Evolutionary conservation across 176 grass and related monocot genomes (phyloP).

Genomic region (bread wheat (Triticum aestivum)): IWGSC_CS_RefSeq_v2.1 NC_057801.1:53405376-53405875

Average conservation of each 20-base stretch:
- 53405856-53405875: not conserved
- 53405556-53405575: conserved; percentile 77
- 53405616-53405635: not conserved
- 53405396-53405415: not conserved
- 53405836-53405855: conserved; percentile 62
- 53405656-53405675: not conserved
- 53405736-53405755: not conserved
- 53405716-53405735: not conserved
- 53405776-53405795: conserved; percentile 62
- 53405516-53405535: conserved; percentile 83
- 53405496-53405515: conserved; percentile 78
- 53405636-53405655: not conserved
- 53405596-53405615: conserved; percentile 80
- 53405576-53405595: conserved; percentile 78
- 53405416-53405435: not conserved
- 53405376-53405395: not conserved
- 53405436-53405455: not conserved
- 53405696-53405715: conserved; percentile 89
- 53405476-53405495: conserved; percentile 66
- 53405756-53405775: conserved; percentile 63
- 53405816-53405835: conserved; percentile 48
- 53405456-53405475: conserved; percentile 53
- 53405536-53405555: conserved; percentile 65
- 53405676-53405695: conserved; percentile 33
- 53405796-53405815: conserved; percentile 71